These are phyloP conservation scores for Saposhnikovia divaricata DNA, from an alignment of 129 eudicot genomes.

Conservation along the genomic window DNA sequence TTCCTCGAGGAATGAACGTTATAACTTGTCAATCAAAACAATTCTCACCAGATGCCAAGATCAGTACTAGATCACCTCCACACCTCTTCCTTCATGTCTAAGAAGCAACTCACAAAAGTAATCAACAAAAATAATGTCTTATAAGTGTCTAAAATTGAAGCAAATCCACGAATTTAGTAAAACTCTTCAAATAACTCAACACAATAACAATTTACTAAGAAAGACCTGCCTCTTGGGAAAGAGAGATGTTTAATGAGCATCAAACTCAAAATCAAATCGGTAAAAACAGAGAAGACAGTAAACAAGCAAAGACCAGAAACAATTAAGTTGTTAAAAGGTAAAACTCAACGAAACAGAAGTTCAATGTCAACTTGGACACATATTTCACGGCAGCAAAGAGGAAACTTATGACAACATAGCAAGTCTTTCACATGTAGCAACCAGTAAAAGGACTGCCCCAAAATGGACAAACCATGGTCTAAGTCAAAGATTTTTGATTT, in stretches of 20 bases:
- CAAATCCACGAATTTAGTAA: not conserved
- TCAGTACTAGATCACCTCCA: not conserved
- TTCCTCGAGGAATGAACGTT: too few species aligned
- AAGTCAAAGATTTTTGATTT: not conserved
- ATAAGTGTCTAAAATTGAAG: not conserved
- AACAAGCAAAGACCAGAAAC: not conserved
- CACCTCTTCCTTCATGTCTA: not conserved
- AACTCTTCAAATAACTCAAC: not conserved
- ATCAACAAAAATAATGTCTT: not conserved
- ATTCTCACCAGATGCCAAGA: not conserved
- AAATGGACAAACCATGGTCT: slow-evolving; percentile 7
- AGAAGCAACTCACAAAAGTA: not conserved
- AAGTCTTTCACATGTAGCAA: not conserved
- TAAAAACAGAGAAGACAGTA: not conserved
- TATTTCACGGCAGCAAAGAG: not conserved
- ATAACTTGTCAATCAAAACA: not conserved
- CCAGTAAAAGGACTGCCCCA: not conserved
- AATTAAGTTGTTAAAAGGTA: not conserved
- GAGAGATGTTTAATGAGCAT: not conserved
- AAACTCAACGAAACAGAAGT: not conserved
- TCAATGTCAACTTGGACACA: not conserved
- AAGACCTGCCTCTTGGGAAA: not conserved
- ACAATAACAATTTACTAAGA: not conserved
- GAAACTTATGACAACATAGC: not conserved
- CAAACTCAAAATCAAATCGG: not conserved